Percentiles rank a stretch among this genome's conserved stretches.
These are phyloP conservation scores for Lepidopterella palustris DNA, from an alignment of 495 filamentous ascomycete species.

Conservation along the genomic window DNA sequence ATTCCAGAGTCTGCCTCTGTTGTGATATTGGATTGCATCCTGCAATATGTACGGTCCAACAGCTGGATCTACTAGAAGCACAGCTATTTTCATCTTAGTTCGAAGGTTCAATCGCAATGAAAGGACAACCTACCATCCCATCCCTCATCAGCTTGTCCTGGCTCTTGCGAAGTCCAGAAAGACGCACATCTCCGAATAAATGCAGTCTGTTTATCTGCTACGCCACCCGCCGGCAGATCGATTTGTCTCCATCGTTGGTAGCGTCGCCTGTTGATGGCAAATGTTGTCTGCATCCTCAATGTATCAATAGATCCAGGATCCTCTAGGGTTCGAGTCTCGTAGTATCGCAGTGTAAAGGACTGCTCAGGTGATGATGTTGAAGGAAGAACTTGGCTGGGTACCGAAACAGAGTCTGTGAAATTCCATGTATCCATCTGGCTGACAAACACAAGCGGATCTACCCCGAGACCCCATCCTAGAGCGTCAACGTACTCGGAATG, in stretches of 20 bases:
- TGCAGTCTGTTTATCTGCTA: background rate
- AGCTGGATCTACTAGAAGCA: constrained; percentile 13
- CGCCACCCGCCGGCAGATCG: background rate
- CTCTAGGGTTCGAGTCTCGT: constrained; percentile 4
- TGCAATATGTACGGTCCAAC: constrained; percentile 2
- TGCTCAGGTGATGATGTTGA: constrained; percentile 2
- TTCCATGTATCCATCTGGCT: constrained; percentile 14
- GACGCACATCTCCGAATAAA: constrained; percentile 8
- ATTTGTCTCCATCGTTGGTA: constrained; percentile 9
- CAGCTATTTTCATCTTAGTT: background rate
- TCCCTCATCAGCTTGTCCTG: background rate
- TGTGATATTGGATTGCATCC: background rate
- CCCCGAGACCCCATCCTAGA: constrained; percentile 4
- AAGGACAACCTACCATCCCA: constrained; percentile 12
- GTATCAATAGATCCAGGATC: no score
- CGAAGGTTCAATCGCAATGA: background rate
- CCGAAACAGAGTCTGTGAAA: constrained; percentile 1
- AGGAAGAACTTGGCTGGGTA: constrained; percentile 6
- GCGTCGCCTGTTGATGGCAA: constrained; percentile 12
- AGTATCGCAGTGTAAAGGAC: constrained; percentile 13
- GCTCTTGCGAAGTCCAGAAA: constrained; percentile 12
- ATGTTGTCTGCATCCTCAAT: constrained; percentile 10
- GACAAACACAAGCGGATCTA: constrained; percentile 16
- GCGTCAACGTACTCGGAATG: constrained; percentile 8
- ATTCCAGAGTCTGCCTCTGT: background rate